Base-by-base conservation (phyloP, 768 basidiomycete genomes). In the Mycena galericulata region DNA sequence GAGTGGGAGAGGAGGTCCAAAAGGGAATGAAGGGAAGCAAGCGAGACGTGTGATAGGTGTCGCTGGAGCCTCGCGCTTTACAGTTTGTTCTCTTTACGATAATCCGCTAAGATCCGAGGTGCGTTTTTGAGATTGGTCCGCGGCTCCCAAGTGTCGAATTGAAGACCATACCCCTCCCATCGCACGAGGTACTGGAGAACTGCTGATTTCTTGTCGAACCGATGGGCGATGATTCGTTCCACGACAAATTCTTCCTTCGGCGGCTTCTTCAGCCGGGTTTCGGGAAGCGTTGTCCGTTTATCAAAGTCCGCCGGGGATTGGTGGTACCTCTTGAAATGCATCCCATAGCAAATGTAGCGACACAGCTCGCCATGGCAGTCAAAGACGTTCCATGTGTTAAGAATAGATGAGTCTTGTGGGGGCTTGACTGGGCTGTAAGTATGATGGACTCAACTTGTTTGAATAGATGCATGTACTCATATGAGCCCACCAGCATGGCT, bases 281-380 rank as follows among this genome's bases (percentile, higher is more conserved):
- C 50, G 10, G 50, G 50, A 27, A 53, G 27, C 7, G n/a, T 7
- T 3, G 27, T 20, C 18, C 50, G 10, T n/a, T 53, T n/a, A 3
- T 15, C 26, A 4, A 53, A 32, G 14, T 53, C 50, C 32, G 7
- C 50, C 8, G 17, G 27, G 4, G 27, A 34, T 30, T 30, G 29
- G 3, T 30, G 6, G n/a, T 53, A 53, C 15, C 15, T 30, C 24
- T 32, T 30, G 29, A 53, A 53, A n/a, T 53, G 50, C n/a, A n/a
- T 55, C 34, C 95, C 95, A 76, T 96, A 97, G 80, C 96, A 97
- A 1, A 90, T 90, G 82, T 96, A 97, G 70, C 92, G 90, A 79
- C 93, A 95, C n/a, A 93, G 81, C 70, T 95, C 93, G 68, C 90
- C 91, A 73, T 93, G 91, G 55, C 87, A 84, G 73, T 91, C 89